Evolutionary conservation across 2,329 filamentous ascomycete genomes (phyloP).

Genomic region (Stagonosporopsis vannaccii): DNA sequence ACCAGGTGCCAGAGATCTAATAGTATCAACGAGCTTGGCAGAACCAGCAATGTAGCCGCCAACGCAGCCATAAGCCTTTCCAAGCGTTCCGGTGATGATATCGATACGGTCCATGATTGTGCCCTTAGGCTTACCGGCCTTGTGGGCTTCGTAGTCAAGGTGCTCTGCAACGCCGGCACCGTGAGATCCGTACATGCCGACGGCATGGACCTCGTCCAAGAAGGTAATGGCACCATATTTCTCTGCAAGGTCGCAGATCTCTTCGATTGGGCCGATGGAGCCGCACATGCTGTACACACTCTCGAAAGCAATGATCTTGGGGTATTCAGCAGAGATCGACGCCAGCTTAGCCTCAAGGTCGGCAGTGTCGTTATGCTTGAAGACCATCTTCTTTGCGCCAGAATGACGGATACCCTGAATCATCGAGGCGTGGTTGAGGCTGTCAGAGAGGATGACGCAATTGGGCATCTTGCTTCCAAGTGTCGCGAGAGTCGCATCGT

Average conservation of each 20-base stretch:
- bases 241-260: slow-evolving; percentile 93
- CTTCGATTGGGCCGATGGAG: slow-evolving; percentile 92
- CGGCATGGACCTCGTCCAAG: slow-evolving; percentile 96
- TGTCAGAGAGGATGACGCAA: slow-evolving; percentile 97
- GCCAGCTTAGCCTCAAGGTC: slow-evolving; percentile 94
- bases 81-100: slow-evolving; percentile 96
- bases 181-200: slow-evolving; percentile 97
- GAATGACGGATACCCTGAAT: slow-evolving; percentile 99
- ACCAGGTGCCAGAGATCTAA: slow-evolving; percentile 91
- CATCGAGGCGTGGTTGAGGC: slow-evolving; percentile 98
- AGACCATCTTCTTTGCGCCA: slow-evolving; percentile 95
- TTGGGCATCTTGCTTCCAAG: slow-evolving; percentile 96
- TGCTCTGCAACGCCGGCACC: slow-evolving; percentile 97
- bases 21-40: slow-evolving; percentile 83
- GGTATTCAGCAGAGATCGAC: slow-evolving; percentile 80
- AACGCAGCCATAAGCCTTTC: slow-evolving; percentile 97
- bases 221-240: slow-evolving; percentile 99
- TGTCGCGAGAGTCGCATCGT: slow-evolving; percentile 94
- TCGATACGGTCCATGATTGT: slow-evolving; percentile 96
- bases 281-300: slow-evolving; percentile 99
- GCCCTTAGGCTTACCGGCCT: slow-evolving; percentile 74
- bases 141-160: slow-evolving; percentile 89
- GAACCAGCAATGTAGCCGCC: slow-evolving; percentile 97
- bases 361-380: slow-evolving; percentile 96
- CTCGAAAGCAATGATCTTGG: slow-evolving; percentile 99